These are phyloP conservation scores for Sporothrix humicola DNA, from an alignment of 2,329 filamentous ascomycete genomes.

Conservation along the genomic window DNA sequence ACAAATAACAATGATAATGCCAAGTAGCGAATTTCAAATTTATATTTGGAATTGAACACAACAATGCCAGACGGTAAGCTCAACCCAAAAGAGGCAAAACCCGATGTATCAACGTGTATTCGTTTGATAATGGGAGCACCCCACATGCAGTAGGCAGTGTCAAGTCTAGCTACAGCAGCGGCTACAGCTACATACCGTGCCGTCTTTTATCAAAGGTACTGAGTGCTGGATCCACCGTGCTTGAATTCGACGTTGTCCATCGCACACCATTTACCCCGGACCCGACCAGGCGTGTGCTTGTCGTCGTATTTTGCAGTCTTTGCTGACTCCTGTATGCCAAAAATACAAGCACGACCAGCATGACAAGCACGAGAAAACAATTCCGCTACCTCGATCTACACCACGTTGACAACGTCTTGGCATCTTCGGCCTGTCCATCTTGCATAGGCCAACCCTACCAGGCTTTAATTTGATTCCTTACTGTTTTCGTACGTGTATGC, in stretches of 20 bases:
- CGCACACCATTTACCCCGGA: neutral
- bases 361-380: neutral
- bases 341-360: neutral
- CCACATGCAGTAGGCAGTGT: neutral
- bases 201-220: no score
- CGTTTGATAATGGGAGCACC: neutral
- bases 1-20: no score
- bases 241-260: neutral
- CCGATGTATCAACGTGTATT: neutral
- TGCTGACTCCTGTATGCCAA: neutral
- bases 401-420: neutral
- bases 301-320: neutral
- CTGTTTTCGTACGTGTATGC: neutral
- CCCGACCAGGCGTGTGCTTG: neutral
- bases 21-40: neutral
- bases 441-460: neutral
- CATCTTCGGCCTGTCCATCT: neutral
- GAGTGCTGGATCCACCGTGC: neutral
- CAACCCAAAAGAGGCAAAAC: neutral
- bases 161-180: neutral
- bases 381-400: conserved; percentile 2
- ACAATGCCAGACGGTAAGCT: neutral
- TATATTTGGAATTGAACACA: neutral
- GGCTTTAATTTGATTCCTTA: conserved; percentile 2
- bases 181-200: neutral